Percentiles rank a stretch among this genome's conserved stretches.
These are phyloP conservation scores for Ophidiomyces ophidiicola DNA, from an alignment of 2,329 filamentous ascomycete species.

Conservation along the genomic window DNA sequence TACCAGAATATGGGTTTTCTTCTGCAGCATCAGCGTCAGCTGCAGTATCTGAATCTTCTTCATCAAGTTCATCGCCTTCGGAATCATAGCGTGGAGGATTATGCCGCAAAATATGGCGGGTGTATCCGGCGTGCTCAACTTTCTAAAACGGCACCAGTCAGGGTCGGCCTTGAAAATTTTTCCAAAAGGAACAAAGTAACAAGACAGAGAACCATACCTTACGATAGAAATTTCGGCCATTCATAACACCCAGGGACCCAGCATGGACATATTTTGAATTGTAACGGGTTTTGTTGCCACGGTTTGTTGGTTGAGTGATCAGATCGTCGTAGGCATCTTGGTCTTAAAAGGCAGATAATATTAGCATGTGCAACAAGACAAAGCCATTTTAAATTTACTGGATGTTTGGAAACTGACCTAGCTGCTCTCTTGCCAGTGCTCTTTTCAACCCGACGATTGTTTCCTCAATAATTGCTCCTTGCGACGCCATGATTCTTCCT, in stretches of 20 bases:
- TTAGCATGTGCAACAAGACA: constrained; percentile 3
- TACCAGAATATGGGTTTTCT: constrained; percentile 50
- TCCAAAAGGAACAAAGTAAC: not conserved
- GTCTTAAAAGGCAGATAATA: not conserved
- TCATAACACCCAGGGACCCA: constrained; percentile 41
- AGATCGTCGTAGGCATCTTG: constrained; percentile 40
- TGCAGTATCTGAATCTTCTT: constrained; percentile 46
- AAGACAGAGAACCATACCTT: constrained; percentile 33
- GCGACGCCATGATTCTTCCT: constrained; percentile 28
- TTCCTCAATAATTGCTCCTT: constrained; percentile 38
- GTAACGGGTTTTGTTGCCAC: constrained; percentile 49
- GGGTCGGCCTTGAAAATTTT: not conserved
- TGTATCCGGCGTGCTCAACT: constrained; percentile 51
- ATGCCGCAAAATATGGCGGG: constrained; percentile 45
- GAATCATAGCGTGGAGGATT: constrained; percentile 51
- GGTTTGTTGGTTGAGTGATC: constrained; percentile 44
- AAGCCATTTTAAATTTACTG: not conserved
- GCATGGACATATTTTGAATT: constrained; percentile 46
- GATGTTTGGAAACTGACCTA: constrained; percentile 29
- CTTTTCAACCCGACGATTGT: constrained; percentile 45
- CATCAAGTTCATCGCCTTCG: constrained; percentile 51
- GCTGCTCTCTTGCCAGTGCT: constrained; percentile 37
- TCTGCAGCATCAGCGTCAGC: constrained; percentile 46
- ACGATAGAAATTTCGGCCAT: constrained; percentile 43
- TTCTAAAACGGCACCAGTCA: constrained; percentile 30